phyloP scores from a whole-genome alignment of 2,329 filamentous ascomycete species.

The Nectriaceae sp. region DNA sequence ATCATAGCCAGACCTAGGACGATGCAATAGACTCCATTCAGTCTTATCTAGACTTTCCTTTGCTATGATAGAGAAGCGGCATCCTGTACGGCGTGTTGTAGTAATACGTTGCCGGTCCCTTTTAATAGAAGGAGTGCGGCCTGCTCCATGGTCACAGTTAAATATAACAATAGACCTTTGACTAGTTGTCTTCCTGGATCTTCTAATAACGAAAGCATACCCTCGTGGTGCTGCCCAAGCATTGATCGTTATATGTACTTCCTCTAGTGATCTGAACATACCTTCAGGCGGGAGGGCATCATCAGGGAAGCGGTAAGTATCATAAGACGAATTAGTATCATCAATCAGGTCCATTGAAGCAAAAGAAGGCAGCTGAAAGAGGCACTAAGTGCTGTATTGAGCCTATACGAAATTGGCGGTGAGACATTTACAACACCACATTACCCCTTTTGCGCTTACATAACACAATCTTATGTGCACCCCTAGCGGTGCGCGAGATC shows the following conservation, averaged over 20 bases:
- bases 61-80: conserved; percentile 4
- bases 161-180: not conserved
- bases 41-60: too few species aligned
- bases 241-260: not conserved
- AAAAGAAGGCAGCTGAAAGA: not conserved
- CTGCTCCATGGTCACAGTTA: conserved; percentile 1
- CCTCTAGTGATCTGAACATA: too few species aligned
- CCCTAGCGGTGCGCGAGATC: too few species aligned
- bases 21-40: conserved; percentile 1
- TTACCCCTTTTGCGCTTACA: not conserved
- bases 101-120: not conserved
- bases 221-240: not conserved
- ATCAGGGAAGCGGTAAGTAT: too few species aligned
- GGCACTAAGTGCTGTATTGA: not conserved
- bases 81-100: conserved; percentile 1
- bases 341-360: too few species aligned
- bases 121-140: not conserved
- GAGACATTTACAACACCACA: not conserved
- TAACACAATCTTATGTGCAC: too few species aligned
- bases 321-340: too few species aligned
- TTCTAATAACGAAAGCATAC: not conserved
- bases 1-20: not conserved
- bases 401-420: not conserved
- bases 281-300: too few species aligned
- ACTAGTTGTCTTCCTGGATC: not conserved